Evolutionary conservation across 2,329 filamentous ascomycete species (phyloP).

Genomic region (Paracorniculantispora psalliotae): DNA sequence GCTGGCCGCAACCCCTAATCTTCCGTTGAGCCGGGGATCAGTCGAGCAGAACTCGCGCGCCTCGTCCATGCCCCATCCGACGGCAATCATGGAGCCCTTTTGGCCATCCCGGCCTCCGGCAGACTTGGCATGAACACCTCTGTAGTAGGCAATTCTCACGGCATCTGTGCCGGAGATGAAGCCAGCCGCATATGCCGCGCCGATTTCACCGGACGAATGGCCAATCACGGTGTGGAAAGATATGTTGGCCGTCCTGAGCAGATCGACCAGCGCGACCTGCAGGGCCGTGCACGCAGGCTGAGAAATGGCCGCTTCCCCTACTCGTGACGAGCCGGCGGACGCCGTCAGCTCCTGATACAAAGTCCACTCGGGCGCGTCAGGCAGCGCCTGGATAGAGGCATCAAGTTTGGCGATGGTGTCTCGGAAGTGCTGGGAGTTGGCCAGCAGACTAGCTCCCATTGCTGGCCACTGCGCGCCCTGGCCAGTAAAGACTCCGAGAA

Average conservation of each 20-base stretch:
- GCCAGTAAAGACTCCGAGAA: constrained; percentile 24
- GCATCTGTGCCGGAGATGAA: constrained; percentile 26
- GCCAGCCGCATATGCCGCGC: constrained; percentile 44
- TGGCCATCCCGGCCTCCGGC: neutral
- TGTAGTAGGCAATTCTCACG: constrained; percentile 20
- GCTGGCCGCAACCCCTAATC: constrained; percentile 19
- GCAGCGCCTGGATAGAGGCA: constrained; percentile 9
- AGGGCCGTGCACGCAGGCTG: constrained; percentile 28
- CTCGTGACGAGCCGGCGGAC: neutral
- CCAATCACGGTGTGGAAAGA: constrained; percentile 34
- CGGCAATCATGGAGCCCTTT: constrained; percentile 18
- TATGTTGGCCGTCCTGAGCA: constrained; percentile 26
- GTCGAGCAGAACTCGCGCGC: constrained; percentile 11
- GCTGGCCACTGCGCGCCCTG: constrained; percentile 28
- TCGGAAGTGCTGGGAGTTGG: neutral
- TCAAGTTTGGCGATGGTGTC: constrained; percentile 15
- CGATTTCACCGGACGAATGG: constrained; percentile 48
- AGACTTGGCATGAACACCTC: constrained; percentile 8
- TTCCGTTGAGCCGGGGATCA: constrained; percentile 15
- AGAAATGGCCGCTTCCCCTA: constrained; percentile 23
- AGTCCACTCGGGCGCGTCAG: constrained; percentile 21
- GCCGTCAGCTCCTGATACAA: constrained; percentile 17
- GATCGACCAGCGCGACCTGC: constrained; percentile 23
- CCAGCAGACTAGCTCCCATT: constrained; percentile 27
- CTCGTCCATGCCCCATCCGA: constrained; percentile 14